Evolutionary conservation across 116 monocot species (phyloP).

Genomic region (Posidonia oceanica): DNA sequence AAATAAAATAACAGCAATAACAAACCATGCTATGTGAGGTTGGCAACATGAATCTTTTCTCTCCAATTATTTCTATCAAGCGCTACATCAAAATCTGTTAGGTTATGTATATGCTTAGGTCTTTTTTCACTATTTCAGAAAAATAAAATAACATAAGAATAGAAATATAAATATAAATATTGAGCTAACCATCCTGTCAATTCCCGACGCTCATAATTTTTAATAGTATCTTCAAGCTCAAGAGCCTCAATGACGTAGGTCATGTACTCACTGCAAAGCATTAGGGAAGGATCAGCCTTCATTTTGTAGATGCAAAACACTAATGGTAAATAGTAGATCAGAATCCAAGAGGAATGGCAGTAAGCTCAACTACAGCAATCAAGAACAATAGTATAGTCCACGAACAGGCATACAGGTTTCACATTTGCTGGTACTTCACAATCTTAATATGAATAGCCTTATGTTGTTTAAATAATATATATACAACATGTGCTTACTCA

Average conservation of each 20-base stretch:
- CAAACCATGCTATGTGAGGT: too few species aligned
- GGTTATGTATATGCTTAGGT: too few species aligned
- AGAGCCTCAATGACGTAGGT: slow-evolving; percentile 83
- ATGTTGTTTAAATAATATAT: not conserved
- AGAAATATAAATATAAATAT: not conserved
- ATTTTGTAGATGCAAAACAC: not conserved
- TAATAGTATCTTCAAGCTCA: slow-evolving; percentile 91
- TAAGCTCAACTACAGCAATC: too few species aligned
- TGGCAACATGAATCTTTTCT: not conserved
- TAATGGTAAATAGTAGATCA: not conserved
- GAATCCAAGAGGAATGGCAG: not conserved
- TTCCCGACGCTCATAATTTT: slow-evolving; percentile 72
- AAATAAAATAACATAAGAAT: not conserved
- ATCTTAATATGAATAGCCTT: too few species aligned
- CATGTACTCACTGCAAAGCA: slow-evolving; percentile 78
- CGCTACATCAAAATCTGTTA: too few species aligned
- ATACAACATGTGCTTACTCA: not conserved
- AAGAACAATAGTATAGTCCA: too few species aligned
- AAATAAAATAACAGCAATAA: too few species aligned
- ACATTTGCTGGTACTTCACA: too few species aligned
- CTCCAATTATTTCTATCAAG: not conserved
- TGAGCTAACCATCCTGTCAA: slow-evolving; percentile 78
- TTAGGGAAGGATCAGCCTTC: not conserved
- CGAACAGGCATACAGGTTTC: too few species aligned
- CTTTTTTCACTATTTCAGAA: too few species aligned